These are phyloP conservation scores for Phyllosticta citriasiana DNA, from an alignment of 2,329 filamentous ascomycete genomes.

Conservation along the genomic window DNA sequence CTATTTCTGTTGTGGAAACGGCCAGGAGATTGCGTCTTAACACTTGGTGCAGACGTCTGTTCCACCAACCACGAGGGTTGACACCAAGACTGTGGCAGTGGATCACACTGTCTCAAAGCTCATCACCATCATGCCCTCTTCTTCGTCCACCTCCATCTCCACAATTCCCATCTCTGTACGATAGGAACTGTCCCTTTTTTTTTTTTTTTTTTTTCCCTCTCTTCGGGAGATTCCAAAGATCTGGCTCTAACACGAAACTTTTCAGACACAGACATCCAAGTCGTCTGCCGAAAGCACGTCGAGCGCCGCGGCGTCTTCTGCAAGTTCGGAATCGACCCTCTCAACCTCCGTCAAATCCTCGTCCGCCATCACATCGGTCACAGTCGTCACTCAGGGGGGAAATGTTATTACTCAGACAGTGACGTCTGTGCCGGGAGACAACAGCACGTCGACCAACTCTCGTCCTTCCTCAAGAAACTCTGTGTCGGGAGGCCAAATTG, in stretches of 20 bases:
- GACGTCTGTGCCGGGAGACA: conserved; percentile 25
- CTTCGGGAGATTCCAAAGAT: not conserved
- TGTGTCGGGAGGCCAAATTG: conserved; percentile 34
- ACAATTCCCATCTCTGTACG: not conserved
- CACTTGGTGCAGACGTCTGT: conserved; percentile 9
- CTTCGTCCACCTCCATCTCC: not conserved
- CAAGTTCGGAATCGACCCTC: conserved; percentile 9
- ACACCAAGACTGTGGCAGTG: conserved; percentile 17
- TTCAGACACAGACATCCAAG: not conserved
- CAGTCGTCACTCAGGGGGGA: conserved; percentile 35
- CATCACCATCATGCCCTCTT: not conserved
- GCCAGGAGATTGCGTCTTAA: not conserved
- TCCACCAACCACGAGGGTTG: conserved; percentile 13
- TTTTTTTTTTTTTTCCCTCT: conserved; percentile 9
- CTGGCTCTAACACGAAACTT: not conserved
- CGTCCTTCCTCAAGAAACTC: conserved; percentile 12
- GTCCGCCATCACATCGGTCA: conserved; percentile 25
- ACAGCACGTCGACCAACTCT: not conserved
- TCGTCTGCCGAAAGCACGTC: not conserved
- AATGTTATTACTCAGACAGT: conserved; percentile 35
- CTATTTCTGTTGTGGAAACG: not conserved
- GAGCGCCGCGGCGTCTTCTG: conserved; percentile 5
- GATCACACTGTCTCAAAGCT: not conserved
- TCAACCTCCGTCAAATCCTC: conserved; percentile 14
- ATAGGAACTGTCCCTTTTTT: conserved; percentile 2